phyloP scores from a whole-genome alignment of 2,329 filamentous ascomycete species.

The Phyllosticta citriasiana region DNA sequence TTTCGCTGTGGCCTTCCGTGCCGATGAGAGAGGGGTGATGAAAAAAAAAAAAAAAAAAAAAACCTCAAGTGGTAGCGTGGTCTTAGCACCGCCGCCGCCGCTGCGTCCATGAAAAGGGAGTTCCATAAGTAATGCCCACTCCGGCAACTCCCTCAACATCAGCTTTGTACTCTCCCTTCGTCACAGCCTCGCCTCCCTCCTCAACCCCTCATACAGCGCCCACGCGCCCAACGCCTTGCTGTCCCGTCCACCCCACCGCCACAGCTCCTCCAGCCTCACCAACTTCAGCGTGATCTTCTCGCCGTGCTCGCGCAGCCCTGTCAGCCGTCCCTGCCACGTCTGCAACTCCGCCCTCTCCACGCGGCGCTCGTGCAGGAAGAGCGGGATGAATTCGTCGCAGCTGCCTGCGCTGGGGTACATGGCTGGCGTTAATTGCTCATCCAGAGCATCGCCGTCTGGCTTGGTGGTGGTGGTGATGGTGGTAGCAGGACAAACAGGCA shows the following conservation, averaged over 20 bases:
- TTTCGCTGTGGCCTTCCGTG: too few species aligned
- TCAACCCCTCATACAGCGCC: constrained; percentile 45
- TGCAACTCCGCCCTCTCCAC: constrained; percentile 36
- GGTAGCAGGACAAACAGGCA: not conserved
- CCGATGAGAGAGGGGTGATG: too few species aligned
- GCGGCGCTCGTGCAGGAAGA: constrained; percentile 46
- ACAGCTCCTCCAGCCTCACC: constrained; percentile 40
- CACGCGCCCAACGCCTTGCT: constrained; percentile 46
- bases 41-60: too few species aligned
- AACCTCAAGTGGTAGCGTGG: too few species aligned
- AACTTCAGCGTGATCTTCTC: constrained; percentile 52
- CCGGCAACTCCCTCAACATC: too few species aligned
- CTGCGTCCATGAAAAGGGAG: too few species aligned
- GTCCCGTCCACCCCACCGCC: constrained; percentile 46
- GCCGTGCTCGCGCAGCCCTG: constrained; percentile 44
- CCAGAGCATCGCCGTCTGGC: constrained; percentile 1
- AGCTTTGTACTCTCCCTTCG: too few species aligned
- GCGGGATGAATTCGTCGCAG: constrained; percentile 49
- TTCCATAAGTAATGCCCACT: too few species aligned
- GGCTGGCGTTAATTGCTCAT: constrained; percentile 35
- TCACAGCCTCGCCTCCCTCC: constrained; percentile 33
- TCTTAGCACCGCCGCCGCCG: too few species aligned
- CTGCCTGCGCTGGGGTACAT: constrained; percentile 47
- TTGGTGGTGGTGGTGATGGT: not conserved
- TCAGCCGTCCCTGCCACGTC: constrained; percentile 38